These are phyloP conservation scores for Bipolaris sorokiniana DNA, from an alignment of 2,329 filamentous ascomycete genomes.

Conservation along the genomic window DNA sequence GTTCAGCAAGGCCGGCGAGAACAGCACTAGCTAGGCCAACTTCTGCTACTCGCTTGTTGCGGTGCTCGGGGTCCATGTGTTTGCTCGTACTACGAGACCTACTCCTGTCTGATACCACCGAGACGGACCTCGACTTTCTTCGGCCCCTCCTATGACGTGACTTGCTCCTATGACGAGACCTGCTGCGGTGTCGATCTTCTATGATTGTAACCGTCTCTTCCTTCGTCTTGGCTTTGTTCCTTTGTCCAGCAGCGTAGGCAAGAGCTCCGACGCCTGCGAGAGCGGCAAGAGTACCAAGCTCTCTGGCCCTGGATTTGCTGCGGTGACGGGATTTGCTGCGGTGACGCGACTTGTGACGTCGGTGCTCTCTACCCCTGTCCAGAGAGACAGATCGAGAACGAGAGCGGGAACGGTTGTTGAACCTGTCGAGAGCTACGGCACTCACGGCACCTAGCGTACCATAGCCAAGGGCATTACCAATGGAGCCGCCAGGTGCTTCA, in stretches of 20 bases:
- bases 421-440: slow-evolving; percentile 63
- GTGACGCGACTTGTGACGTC: slow-evolving; percentile 39
- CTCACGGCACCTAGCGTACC: slow-evolving; percentile 67
- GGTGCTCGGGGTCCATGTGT: slow-evolving; percentile 56
- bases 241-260: slow-evolving; percentile 59
- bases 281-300: slow-evolving; percentile 64
- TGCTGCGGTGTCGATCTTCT: slow-evolving; percentile 52
- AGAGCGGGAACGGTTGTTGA: slow-evolving; percentile 57
- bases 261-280: slow-evolving; percentile 66
- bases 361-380: slow-evolving; percentile 34
- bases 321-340: slow-evolving; percentile 39
- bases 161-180: slow-evolving; percentile 27
- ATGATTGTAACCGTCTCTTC: slow-evolving; percentile 48
- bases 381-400: slow-evolving; percentile 51
- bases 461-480: slow-evolving; percentile 63
- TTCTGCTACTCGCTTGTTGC: slow-evolving; percentile 65
- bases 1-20: slow-evolving; percentile 66
- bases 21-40: slow-evolving; percentile 68
- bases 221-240: slow-evolving; percentile 55
- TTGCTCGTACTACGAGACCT: slow-evolving; percentile 53
- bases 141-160: slow-evolving; percentile 51
- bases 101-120: slow-evolving; percentile 31
- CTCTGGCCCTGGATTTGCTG: slow-evolving; percentile 54
- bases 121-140: slow-evolving; percentile 44
- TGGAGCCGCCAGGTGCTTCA: slow-evolving; percentile 58